Base-by-base conservation (phyloP, 2,329 filamentous ascomycete species). In the Albophoma yamanashiensis region DNA sequence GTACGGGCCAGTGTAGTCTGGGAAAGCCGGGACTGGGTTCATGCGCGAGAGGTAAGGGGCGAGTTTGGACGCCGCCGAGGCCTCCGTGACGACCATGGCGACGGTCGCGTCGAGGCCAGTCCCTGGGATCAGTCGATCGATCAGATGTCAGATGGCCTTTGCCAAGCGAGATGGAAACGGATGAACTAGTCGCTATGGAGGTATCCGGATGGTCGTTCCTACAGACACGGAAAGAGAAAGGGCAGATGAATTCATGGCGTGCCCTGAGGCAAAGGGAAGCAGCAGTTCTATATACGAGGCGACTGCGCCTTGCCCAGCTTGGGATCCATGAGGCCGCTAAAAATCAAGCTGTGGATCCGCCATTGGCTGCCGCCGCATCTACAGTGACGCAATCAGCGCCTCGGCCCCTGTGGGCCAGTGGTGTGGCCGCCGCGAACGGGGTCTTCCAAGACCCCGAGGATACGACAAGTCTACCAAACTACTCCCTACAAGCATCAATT, bases 1-100 rank as follows among this genome's bases (percentile, higher is more conserved):
- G 77, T 91, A 87, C 0, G 89, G 88, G 0, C 90, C 91, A 1
- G 87, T 86, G 69, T 92, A 93, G 4, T 84, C 77, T 4, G 90
- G 88, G 61, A 95, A 92, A 1, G 79, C 73, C 1, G 90, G 90
- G 5, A 91, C 77, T 0, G 88, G 88, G 67, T 82, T 90, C 65
- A 89, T 73, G 53, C 76, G 77, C 17, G 81, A 78, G n/a, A 84
- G 67, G 62, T 80, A 77, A 12, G 76, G 73, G 55, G 75, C 72
- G 68, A 82, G 73, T 66, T 75, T 78, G 61, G 73, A 62, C 60
- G 65, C 58, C 22, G 67, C 67, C 42, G 66, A 63, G 31, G 67
- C 47, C 34, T 64, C 67, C 11, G 62, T 17, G 52, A 58, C 45
- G 14, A 60, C 57, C 63, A 68, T 70, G 58, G 58, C 43, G 57